Conservation (phyloP, 495 filamentous ascomycete species). For the Tuber borchii region DNA sequence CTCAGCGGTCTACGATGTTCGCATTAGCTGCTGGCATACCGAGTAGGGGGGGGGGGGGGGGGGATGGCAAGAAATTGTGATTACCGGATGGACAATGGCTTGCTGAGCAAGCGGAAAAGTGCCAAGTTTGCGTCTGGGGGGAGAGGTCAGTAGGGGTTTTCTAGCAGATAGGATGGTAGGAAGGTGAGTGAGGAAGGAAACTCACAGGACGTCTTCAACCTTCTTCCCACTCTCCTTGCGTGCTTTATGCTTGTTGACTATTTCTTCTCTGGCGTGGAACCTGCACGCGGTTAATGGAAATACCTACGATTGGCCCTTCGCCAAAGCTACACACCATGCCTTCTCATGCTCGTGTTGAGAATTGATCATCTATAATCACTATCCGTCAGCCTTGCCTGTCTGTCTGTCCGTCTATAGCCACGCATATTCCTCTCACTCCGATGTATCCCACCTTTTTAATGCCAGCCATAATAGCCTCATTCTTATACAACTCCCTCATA, state of each 20-base stretch:
- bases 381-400: conserved; percentile 27
- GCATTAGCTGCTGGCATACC: background rate
- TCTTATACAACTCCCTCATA: conserved; percentile 53
- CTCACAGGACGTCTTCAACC: conserved; percentile 48
- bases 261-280: conserved; percentile 48
- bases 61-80: background rate
- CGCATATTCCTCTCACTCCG: background rate
- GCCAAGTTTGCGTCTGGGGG: conserved; percentile 37
- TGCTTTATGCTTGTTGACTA: conserved; percentile 49
- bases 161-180: background rate
- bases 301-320: background rate
- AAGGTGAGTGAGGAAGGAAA: background rate
- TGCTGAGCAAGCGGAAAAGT: conserved; percentile 46
- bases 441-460: conserved; percentile 44
- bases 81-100: conserved; percentile 28
- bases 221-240: conserved; percentile 51
- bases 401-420: conserved; percentile 1
- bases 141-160: conserved; percentile 1
- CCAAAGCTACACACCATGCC: conserved; percentile 50
- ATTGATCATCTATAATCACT: conserved; percentile 53
- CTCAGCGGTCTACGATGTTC: conserved; percentile 36
- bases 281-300: conserved; percentile 3
- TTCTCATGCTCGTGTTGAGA: conserved; percentile 59
- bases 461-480: conserved; percentile 45
- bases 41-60: background rate